Base-by-base conservation (phyloP, 2,329 filamentous ascomycete genomes). In the Cryphonectria carpinicola region DNA sequence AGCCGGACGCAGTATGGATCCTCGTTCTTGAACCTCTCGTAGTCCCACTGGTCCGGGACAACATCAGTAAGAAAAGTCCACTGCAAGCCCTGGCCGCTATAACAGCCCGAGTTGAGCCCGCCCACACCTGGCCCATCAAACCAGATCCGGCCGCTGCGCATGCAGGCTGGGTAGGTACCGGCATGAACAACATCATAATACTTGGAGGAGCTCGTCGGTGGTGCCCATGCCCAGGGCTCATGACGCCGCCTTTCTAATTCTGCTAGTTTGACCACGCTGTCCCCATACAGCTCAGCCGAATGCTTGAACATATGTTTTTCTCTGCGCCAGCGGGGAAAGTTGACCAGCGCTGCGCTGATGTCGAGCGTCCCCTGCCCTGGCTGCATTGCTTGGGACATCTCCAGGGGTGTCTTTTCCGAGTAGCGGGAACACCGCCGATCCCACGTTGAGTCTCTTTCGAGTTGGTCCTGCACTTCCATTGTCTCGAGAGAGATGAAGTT, bases 1-100 rank as follows among this genome's bases (percentile, higher is more conserved):
- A 64, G 39, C 39, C 62, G 39, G 28, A 64, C 62, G 32, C 62
- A 64, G n/a, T 43, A 43, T 64, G 62, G 62, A 32, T 64, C 62
- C 22, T 64, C 62, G 4, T 49, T 10, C 39, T 64, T 64, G n/a
- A 64, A 64, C 28, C 62, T 43, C 13, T 64, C 7, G 25, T 64
- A 64, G 28, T 64, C 62, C 62, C 62, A 64, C 3, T 64, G 22
- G 11, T 22, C 28, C 22, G 39, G 22, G 10, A 64, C 7, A 17
- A 13, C 10, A 4, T 39, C 39, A 19, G 8, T 37, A 5, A 39
- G 2, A 49, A 49, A 35, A 6, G 37, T 43, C 62, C n/a, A 17
- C 37, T 49, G 39, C n/a, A 64, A 17, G 14, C 3, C 11, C 17
- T 64, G 22, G 10, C 62, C 37, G 19, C 62, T 64, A 14, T 46